Evolutionary conservation across 768 basidiomycete genomes (phyloP).

Genomic region (Auricularia sp.): DNA sequence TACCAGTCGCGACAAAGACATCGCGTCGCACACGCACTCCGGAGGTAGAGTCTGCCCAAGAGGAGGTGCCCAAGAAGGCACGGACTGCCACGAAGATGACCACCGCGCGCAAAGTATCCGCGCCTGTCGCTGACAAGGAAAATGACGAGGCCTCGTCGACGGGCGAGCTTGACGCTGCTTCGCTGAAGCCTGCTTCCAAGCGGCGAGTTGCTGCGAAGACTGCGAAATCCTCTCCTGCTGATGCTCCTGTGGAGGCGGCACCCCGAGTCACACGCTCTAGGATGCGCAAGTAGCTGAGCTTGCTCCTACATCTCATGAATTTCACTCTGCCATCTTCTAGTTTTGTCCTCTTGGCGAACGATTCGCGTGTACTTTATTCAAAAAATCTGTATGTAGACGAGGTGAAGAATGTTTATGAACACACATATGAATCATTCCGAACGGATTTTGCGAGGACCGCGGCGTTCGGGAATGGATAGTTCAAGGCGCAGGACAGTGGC

Average conservation of each 20-base stretch:
- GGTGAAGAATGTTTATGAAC: neutral
- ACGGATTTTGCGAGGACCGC: neutral
- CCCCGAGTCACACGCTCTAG: neutral
- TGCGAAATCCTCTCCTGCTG: neutral
- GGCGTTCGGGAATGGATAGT: neutral
- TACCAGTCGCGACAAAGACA: too few relatives aligned
- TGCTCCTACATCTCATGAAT: neutral
- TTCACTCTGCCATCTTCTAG: neutral
- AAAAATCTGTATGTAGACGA: too few relatives aligned
- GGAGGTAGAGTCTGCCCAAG: neutral
- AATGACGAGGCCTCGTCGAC: neutral
- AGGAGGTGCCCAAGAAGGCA: neutral
- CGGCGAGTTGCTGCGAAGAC: neutral
- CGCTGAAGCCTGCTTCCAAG: neutral
- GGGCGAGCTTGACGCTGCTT: neutral
- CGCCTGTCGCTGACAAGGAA: neutral
- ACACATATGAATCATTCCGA: neutral
- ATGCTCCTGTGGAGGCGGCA: neutral
- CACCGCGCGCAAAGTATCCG: neutral
- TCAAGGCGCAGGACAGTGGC: constrained; percentile 3
- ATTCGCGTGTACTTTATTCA: too few relatives aligned
- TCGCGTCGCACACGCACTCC: neutral
- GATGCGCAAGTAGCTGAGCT: neutral
- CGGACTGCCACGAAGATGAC: neutral
- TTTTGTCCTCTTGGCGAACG: neutral